Conservation (phyloP, 179 eudicot genomes). For the Sideroxylon spinosum region DNA sequence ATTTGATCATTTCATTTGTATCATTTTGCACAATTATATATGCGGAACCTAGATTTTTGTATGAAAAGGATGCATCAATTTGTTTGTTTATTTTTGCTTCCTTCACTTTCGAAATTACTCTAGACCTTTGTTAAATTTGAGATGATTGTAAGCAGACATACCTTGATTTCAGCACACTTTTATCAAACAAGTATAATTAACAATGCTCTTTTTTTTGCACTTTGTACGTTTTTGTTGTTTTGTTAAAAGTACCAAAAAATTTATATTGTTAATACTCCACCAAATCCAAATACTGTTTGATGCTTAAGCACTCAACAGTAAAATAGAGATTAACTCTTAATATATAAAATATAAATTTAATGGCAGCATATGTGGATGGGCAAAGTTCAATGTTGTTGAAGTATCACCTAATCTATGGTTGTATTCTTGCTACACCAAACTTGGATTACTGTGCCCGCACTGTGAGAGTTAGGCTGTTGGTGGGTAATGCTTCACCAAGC, state of each 20-base stretch:
- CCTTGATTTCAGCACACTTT: not conserved
- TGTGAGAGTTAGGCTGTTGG: not conserved
- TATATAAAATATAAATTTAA: too few relatives aligned
- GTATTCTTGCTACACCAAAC: not conserved
- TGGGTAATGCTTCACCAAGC: not conserved
- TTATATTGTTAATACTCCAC: too few relatives aligned
- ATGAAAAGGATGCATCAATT: too few relatives aligned
- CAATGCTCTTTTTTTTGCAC: not conserved
- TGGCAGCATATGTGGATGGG: not conserved
- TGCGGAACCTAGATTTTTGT: too few relatives aligned
- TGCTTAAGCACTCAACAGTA: too few relatives aligned
- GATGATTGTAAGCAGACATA: not conserved
- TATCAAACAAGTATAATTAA: not conserved
- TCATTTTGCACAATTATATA: not conserved
- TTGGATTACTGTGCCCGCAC: not conserved
- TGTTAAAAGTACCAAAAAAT: not conserved
- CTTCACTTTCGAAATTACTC: not conserved
- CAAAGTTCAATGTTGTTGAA: not conserved
- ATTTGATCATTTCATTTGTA: not conserved
- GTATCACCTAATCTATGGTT: not conserved
- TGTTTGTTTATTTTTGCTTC: not conserved
- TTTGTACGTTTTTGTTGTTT: not conserved
- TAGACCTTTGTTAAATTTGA: not conserved
- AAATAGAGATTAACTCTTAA: too few relatives aligned
- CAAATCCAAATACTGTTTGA: too few relatives aligned